Conservation (phyloP, 164 flowering plant species). For the Berberis thunbergii region DNA sequence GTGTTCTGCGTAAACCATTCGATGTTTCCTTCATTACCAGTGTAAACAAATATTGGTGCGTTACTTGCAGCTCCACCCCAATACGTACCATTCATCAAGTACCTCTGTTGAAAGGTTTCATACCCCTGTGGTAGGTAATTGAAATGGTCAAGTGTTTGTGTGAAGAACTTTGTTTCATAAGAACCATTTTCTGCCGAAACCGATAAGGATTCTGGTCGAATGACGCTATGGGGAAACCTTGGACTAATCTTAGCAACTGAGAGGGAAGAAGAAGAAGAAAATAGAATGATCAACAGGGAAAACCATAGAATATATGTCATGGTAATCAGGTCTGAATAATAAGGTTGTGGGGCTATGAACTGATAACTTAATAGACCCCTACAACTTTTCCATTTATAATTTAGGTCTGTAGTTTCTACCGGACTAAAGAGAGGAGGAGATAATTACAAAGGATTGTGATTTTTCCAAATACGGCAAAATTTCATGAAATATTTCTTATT, state of each 20-base stretch:
- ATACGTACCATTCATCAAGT: slow-evolving; percentile 42
- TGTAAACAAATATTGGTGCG: slow-evolving; percentile 79
- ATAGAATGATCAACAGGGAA: slow-evolving; percentile 9
- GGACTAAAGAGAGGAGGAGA: too few relatives aligned
- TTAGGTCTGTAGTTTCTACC: too few relatives aligned
- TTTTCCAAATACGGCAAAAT: too few relatives aligned
- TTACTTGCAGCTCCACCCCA: slow-evolving; percentile 69
- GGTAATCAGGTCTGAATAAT: too few relatives aligned
- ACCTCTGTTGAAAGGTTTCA: slow-evolving; percentile 62
- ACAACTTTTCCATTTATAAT: too few relatives aligned
- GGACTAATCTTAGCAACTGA: slow-evolving; percentile 11
- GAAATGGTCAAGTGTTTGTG: slow-evolving; percentile 83
- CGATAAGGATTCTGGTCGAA: slow-evolving; percentile 23
- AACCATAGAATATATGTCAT: slow-evolving; percentile 2
- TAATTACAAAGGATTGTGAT: too few relatives aligned
- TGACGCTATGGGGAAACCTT: slow-evolving; percentile 26
- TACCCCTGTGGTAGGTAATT: slow-evolving; percentile 59
- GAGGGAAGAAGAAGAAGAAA: slow-evolving; percentile 3
- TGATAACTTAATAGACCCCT: too few relatives aligned
- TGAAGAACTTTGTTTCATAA: slow-evolving; percentile 50
- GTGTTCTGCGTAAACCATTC: slow-evolving; percentile 86
- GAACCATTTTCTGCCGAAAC: slow-evolving; percentile 7
- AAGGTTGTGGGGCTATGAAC: too few relatives aligned
- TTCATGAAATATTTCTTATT: too few relatives aligned
- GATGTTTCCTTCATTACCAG: slow-evolving; percentile 81